These are phyloP conservation scores for Geotrichum klebahnii DNA, from an alignment of 1,139 yeast genomes.

Conservation along the genomic window DNA sequence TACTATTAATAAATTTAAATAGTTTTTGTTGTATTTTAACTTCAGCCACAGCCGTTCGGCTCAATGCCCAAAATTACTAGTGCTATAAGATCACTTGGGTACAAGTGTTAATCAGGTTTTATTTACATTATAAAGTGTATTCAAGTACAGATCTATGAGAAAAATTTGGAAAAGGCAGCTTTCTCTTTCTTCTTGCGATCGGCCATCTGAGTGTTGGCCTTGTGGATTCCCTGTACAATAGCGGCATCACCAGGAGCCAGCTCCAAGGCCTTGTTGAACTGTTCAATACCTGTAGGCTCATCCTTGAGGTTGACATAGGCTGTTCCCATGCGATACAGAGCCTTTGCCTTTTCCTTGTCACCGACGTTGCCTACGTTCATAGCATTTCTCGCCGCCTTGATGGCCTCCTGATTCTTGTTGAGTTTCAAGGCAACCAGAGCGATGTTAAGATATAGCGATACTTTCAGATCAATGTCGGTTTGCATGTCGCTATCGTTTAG, in stretches of 20 bases:
- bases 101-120: background rate
- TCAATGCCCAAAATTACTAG: too few species aligned
- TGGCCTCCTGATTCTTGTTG: conserved; percentile 53
- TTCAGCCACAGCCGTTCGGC: background rate
- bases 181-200: conserved; percentile 63
- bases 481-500: conserved; percentile 45
- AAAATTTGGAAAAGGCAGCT: conserved; percentile 80
- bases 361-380: conserved; percentile 59
- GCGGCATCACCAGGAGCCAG: conserved; percentile 71
- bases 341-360: conserved; percentile 73
- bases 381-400: conserved; percentile 62
- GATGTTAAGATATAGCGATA: conserved; percentile 64
- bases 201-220: conserved; percentile 53
- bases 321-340: conserved; percentile 84
- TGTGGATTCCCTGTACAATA: conserved; percentile 59
- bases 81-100: too few species aligned
- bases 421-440: conserved; percentile 71
- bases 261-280: conserved; percentile 60
- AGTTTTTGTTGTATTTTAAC: background rate
- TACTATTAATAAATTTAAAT: conserved; percentile 2
- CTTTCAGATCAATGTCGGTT: conserved; percentile 48
- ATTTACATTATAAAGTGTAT: background rate
- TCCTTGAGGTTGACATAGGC: conserved; percentile 52
- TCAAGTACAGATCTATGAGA: conserved; percentile 35
- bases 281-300: conserved; percentile 62